These are phyloP conservation scores for Drechslerella dactyloides DNA, from an alignment of 2,329 filamentous ascomycete genomes.

Conservation along the genomic window DNA sequence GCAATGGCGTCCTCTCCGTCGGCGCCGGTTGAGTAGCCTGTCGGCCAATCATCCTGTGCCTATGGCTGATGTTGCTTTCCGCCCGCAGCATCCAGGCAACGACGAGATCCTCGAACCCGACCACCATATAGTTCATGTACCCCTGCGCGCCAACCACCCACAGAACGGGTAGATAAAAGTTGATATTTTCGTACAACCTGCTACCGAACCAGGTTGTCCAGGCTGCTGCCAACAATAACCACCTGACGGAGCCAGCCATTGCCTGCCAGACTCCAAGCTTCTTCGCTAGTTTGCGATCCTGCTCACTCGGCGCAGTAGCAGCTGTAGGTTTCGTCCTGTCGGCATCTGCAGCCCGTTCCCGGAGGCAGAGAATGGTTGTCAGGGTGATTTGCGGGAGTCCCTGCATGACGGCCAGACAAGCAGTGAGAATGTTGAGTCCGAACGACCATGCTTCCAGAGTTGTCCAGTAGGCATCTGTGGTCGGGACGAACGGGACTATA, in stretches of 20 bases:
- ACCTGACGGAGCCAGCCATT: slow-evolving; percentile 8
- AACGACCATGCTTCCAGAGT: slow-evolving; percentile 44
- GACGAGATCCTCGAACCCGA: slow-evolving; percentile 36
- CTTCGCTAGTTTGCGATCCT: neutral
- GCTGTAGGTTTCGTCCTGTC: neutral
- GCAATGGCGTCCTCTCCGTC: slow-evolving; percentile 29
- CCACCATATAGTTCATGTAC: slow-evolving; percentile 35
- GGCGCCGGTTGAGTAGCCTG: neutral
- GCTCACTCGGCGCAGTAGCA: neutral
- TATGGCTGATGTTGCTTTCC: slow-evolving; percentile 5
- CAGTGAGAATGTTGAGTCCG: slow-evolving; percentile 35
- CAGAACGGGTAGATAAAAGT: slow-evolving; percentile 42
- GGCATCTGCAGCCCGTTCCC: neutral
- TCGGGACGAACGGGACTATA: slow-evolving; percentile 29
- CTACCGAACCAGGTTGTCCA: slow-evolving; percentile 47
- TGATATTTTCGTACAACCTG: slow-evolving; percentile 42
- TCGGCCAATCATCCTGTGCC: neutral
- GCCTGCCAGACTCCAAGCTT: slow-evolving; percentile 23
- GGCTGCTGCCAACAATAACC: slow-evolving; percentile 26
- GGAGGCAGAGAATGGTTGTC: slow-evolving; percentile 10
- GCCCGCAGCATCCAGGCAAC: slow-evolving; percentile 44
- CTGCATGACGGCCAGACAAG: slow-evolving; percentile 33
- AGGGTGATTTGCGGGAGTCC: slow-evolving; percentile 36
- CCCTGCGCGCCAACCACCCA: slow-evolving; percentile 42
- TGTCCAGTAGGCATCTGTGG: slow-evolving; percentile 30